These are phyloP conservation scores for Solanum chacoense DNA, from an alignment of 305 asterid genomes.

Conservation along the genomic window DNA sequence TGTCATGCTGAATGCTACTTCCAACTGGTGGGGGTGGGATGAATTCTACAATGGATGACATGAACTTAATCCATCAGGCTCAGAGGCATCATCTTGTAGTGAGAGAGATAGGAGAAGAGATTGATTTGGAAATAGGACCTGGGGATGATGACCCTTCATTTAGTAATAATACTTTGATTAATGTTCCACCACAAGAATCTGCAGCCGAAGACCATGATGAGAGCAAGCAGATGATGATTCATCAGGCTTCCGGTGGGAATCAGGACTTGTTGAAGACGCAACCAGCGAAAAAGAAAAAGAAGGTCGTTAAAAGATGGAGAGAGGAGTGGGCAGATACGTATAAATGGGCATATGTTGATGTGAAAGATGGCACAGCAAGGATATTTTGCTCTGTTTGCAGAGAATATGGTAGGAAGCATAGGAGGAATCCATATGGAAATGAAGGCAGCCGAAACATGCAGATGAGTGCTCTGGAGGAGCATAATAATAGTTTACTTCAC, in stretches of 20 bases:
- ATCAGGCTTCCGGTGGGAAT: conserved; percentile 59
- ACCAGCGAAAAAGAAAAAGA: conserved; percentile 80
- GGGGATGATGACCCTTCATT: conserved; percentile 89
- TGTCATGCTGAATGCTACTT: conserved; percentile 92
- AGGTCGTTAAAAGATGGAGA: conserved; percentile 98
- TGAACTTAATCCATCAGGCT: conserved; percentile 87
- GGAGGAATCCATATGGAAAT: conserved; percentile 96
- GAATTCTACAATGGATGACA: conserved; percentile 91
- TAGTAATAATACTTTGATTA: conserved; percentile 53
- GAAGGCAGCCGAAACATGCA: conserved; percentile 99
- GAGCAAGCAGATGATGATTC: conserved; percentile 47
- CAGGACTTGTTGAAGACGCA: conserved; percentile 60
- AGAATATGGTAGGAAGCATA: conserved; percentile 96
- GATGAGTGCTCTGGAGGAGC: conserved; percentile 99
- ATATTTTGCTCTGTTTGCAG: conserved; percentile 96
- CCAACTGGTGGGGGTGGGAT: conserved; percentile 70
- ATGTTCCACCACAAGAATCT: conserved; percentile 65
- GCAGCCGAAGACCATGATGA: conserved; percentile 61
- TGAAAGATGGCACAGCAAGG: conserved; percentile 90
- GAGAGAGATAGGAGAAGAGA: conserved; percentile 83
- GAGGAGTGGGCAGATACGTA: conserved; percentile 99
- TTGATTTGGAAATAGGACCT: conserved; percentile 89
- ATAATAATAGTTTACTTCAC: conserved; percentile 95
- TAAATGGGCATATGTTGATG: conserved; percentile 97
- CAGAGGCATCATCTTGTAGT: conserved; percentile 89